A percentile compares a stretch with the other conserved stretches of the same genome.
These are phyloP conservation scores for Borealophlyctis nickersoniae DNA, from an alignment of 192 early-diverging fungal species.

Conservation along the genomic window DNA sequence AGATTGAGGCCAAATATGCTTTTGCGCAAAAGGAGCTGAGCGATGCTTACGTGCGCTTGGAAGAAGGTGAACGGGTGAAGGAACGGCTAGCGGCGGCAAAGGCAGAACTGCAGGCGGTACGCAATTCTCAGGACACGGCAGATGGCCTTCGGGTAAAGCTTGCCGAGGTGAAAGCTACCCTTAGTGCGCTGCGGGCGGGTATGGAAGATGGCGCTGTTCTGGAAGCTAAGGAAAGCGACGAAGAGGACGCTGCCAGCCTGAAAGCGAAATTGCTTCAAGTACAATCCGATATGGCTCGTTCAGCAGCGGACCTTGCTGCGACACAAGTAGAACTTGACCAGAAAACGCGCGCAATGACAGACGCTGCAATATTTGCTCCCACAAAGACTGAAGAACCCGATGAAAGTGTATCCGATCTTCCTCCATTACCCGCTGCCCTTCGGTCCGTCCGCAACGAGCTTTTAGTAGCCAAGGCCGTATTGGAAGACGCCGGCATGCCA, in stretches of 20 bases:
- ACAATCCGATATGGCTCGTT: conserved; percentile 3
- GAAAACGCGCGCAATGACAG: conserved; percentile 12
- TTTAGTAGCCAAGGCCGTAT: conserved; percentile 10
- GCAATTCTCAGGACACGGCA: conserved; percentile 14
- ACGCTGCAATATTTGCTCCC: conserved; percentile 14
- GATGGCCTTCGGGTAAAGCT: conserved; percentile 17
- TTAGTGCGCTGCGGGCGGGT: conserved; percentile 20
- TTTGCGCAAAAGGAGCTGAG: conserved; percentile 23
- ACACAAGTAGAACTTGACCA: conserved; percentile 4
- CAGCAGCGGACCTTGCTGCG: conserved; percentile 16
- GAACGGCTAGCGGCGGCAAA: conserved; percentile 12
- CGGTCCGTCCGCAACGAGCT: conserved; percentile 14
- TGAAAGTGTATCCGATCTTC: background rate
- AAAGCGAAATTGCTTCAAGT: conserved; percentile 9
- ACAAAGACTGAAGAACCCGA: background rate
- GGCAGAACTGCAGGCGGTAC: conserved; percentile 15
- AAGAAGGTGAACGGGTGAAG: conserved; percentile 18
- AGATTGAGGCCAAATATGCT: conserved; percentile 19
- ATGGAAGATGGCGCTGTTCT: conserved; percentile 29
- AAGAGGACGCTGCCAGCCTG: conserved; percentile 16
- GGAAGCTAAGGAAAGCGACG: background rate
- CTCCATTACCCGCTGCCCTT: background rate
- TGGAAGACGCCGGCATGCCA: background rate
- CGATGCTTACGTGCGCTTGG: conserved; percentile 13
- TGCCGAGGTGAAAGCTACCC: conserved; percentile 9